phyloP scores from a whole-genome alignment of 2,329 filamentous ascomycete species.

The Microcyclospora pomicola region DNA sequence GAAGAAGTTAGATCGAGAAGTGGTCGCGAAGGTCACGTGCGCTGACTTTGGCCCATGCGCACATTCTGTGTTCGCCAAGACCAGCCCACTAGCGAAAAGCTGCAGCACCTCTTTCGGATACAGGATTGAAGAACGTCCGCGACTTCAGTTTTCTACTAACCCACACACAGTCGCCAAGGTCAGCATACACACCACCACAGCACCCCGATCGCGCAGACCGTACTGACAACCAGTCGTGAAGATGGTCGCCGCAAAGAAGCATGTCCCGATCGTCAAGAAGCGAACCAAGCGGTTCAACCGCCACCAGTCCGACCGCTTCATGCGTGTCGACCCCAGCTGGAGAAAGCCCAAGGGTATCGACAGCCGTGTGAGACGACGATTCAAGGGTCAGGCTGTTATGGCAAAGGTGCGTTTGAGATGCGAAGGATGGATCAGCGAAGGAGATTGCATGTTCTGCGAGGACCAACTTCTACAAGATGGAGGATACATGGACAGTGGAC shows the following conservation, averaged over 20 bases:
- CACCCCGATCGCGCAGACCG: background rate
- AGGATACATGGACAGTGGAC: background rate
- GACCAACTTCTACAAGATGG: too few relatives aligned
- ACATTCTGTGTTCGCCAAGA: too few relatives aligned
- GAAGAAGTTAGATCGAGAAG: too few relatives aligned
- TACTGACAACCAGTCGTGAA: constrained; percentile 22
- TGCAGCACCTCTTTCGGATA: too few relatives aligned
- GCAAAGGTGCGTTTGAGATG: constrained; percentile 63
- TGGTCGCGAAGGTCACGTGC: too few relatives aligned
- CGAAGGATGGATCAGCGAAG: background rate
- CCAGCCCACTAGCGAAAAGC: too few relatives aligned
- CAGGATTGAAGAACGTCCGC: too few relatives aligned
- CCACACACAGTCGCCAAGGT: background rate
- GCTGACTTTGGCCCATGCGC: too few relatives aligned
- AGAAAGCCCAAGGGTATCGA: constrained; percentile 99
- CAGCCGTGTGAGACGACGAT: constrained; percentile 91
- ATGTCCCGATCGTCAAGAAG: constrained; percentile 99
- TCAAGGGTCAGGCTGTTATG: constrained; percentile 92
- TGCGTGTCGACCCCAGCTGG: constrained; percentile 80
- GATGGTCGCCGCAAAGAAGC: constrained; percentile 99
- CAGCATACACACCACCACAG: background rate
- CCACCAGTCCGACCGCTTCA: constrained; percentile 97
- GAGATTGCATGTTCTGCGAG: constrained; percentile 1
- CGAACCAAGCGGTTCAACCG: constrained; percentile 94
- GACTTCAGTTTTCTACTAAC: too few relatives aligned